Base-by-base conservation (phyloP, 176 grass and related monocot genomes). In the Alloteropsis semialata region DNA sequence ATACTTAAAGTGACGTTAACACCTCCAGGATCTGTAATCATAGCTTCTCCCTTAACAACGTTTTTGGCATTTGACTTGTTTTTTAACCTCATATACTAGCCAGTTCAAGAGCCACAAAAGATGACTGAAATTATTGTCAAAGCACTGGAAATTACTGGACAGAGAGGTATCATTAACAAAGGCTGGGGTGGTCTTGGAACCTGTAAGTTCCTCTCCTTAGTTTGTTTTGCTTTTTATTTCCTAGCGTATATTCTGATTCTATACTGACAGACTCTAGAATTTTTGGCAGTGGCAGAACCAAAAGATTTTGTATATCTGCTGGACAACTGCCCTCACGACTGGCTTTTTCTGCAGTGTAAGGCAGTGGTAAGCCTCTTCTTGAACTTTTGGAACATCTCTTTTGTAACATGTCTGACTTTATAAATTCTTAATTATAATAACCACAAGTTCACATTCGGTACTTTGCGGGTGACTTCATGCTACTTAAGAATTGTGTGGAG, bases 111-210 rank as follows among this genome's bases (percentile, higher is more conserved):
- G 48, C 96, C 96, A 44, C 76, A 82, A 76, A 93, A 98, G 77
- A 96, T 98, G 91, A 98, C 93, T 54, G 76, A 82, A 82, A 93
- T 90, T 42, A 98, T 98, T 82, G 93, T 96, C 22, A 49, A 90
- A 70, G 96, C 96, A 77, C 80, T 98, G 1, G 83, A 93, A 90
- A 87, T 42, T 4, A 98, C 96, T 75, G 73, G 89, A 38, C 96
- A 98, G 57, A 91, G 96, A 93, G 93, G 96, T 18, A 93, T 98
- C 62, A 98, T 98, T 87, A 95, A 96, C 85, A 98, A 98, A 75
- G 93, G 96, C 6, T 98, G 93, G 96, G 93, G 93, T 84, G 93
- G 96, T n/a, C 96, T 98, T 78, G 96, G 96, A 64, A 96, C 82
- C 50, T 92, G 96, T 98, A 93, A 90, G 92, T 84, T 86, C 16